These are phyloP conservation scores for Guillardia theta DNA, from an alignment of 78 protist species.

Conservation along the genomic window DNA sequence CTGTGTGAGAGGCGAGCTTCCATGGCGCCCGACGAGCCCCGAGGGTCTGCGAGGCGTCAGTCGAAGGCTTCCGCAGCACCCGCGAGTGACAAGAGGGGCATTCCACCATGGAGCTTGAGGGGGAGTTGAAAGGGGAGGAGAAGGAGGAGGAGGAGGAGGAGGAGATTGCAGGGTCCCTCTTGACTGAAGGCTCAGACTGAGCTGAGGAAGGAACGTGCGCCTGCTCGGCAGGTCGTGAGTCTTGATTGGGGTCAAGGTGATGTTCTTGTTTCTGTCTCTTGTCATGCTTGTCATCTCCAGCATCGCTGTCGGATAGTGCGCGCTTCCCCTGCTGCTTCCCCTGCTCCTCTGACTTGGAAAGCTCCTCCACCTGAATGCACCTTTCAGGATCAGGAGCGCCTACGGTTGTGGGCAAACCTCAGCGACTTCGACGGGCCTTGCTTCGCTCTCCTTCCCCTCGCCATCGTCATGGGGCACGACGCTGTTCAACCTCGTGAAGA, in stretches of 20 bases:
- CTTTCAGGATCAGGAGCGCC: neutral
- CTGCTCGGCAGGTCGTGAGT: neutral
- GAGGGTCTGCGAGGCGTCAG: neutral
- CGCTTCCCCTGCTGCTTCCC: neutral
- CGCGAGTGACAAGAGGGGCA: neutral
- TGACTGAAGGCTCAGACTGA: neutral
- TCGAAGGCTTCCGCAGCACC: neutral
- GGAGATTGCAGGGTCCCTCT: neutral
- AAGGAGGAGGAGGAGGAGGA: too few species aligned
- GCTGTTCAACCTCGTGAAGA: neutral
- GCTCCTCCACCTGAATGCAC: neutral
- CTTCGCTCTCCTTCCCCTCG: neutral
- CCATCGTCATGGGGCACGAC: neutral
- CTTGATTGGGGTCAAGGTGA: too few species aligned
- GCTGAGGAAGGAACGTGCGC: neutral
- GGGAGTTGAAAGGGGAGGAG: too few species aligned
- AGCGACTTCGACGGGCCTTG: neutral
- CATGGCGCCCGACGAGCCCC: neutral
- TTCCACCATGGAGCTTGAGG: neutral
- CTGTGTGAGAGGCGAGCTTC: slow-evolving; percentile 12
- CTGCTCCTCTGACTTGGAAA: neutral
- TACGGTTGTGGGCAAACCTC: neutral
- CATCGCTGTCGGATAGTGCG: neutral
- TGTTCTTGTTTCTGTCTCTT: too few species aligned
- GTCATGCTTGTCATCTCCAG: too few species aligned